Base-by-base conservation (phyloP, 1,284 basidiomycete genomes). In the Coniferiporia weirii region DNA sequence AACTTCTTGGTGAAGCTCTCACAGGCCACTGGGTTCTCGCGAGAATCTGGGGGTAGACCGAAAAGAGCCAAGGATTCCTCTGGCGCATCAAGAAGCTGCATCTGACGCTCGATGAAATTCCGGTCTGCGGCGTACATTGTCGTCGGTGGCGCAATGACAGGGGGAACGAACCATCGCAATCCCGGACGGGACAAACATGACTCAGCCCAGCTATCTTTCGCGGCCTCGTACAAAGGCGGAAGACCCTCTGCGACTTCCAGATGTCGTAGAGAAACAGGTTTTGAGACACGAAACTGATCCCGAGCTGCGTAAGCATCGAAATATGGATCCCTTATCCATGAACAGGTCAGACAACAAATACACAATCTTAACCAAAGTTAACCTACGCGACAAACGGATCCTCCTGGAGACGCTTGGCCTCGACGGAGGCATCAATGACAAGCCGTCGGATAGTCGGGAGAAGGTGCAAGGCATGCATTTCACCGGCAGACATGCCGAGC, bases 81-180 rank as follows among this genome's bases (percentile, higher is more conserved):
- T 8, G 90, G 85, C 5, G 80, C 84, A 32, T 89, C 87, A 13
- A 82, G 65, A 15, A 85, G 63, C 32, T 79, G 79, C 9, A 79
- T 73, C 71, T 92, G 85, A 40, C 78, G 76, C 69, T 96, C 90
- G 48, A 91, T 71, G 74, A 93, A 97, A 4, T 86, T 83, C 49
- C 93, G 84, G 68, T 94, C 84, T 46, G 83, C 83, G 67, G 88
- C 91, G 65, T 85, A 80, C 54, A 92, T 75, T 40, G 83, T 73
- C 64, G 96, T 87, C 0, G 90, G 83, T 1, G 96, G 95, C 0
- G 97, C 95, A 19, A 96, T 84, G 3, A 79, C 95, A 1, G 85
- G 77, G 32, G 93, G 91, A 15, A 91, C 78, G 71, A 88, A 91
- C 82, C 93, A 95, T 64, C 85, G 86, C 61, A 95, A 79, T 10